Percentiles rank a stretch among this genome's conserved stretches.
Conservation (phyloP, 2,329 filamentous ascomycete species). For the Aspergillus sp. region DNA sequence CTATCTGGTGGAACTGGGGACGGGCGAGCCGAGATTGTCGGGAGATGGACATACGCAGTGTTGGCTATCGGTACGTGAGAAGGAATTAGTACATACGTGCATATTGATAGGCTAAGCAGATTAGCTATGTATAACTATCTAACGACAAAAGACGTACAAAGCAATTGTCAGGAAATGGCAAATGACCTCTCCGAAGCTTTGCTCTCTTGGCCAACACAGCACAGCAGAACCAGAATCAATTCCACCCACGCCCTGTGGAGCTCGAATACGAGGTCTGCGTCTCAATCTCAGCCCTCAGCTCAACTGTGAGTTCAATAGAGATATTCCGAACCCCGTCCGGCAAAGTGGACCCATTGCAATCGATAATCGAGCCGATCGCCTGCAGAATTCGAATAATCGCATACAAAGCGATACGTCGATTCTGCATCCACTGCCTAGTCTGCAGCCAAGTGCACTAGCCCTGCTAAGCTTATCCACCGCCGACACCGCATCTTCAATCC, state of each 20-base stretch:
- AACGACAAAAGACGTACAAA: background rate
- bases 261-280: background rate
- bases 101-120: no score
- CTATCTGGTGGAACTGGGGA: background rate
- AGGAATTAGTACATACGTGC: no score
- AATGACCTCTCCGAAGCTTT: background rate
- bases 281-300: background rate
- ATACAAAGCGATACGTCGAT: background rate
- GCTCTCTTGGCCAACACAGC: background rate
- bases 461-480: background rate
- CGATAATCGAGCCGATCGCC: background rate
- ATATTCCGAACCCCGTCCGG: background rate
- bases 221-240: background rate
- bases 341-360: background rate
- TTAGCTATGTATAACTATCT: no score
- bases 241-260: background rate
- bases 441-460: background rate
- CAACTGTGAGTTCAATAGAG: background rate
- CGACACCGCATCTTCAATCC: background rate
- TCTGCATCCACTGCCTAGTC: background rate
- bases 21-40: background rate
- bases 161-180: background rate
- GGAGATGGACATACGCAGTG: background rate
- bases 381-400: no score
- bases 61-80: background rate